phyloP scores from a whole-genome alignment of 345 rosid species.

The Citrus inodora region DNA sequence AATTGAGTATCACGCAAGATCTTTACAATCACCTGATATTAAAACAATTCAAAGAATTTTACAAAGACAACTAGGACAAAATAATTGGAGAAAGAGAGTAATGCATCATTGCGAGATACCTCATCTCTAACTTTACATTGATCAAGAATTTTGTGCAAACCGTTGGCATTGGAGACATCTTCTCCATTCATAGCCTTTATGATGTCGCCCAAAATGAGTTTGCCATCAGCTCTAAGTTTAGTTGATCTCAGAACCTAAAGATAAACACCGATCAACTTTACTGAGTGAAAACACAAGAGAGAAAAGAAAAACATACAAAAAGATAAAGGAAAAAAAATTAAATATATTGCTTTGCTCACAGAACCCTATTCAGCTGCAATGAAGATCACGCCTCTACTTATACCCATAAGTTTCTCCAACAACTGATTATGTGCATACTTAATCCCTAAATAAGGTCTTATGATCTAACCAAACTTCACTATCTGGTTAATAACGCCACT shows the following conservation, averaged over 20 bases:
- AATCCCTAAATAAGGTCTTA: constrained; percentile 87
- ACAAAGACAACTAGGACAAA: background rate
- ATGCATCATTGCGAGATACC: constrained; percentile 30
- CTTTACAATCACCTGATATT: constrained; percentile 47
- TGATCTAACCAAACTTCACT: constrained; percentile 81
- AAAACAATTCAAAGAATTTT: background rate
- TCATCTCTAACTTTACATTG: constrained; percentile 83
- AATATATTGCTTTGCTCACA: constrained; percentile 88
- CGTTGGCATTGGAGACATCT: constrained; percentile 73
- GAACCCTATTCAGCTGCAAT: constrained; percentile 86
- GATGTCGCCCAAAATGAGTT: constrained; percentile 78
- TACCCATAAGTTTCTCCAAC: constrained; percentile 74
- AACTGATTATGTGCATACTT: constrained; percentile 95
- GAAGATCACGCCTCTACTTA: constrained; percentile 79
- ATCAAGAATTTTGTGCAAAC: constrained; percentile 85
- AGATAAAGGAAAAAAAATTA: background rate
- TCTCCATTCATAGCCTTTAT: constrained; percentile 81
- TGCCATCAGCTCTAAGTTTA: constrained; percentile 79
- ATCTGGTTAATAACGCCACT: constrained; percentile 84
- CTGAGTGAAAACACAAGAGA: background rate
- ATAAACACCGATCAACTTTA: constrained; percentile 12
- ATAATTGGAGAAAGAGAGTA: background rate
- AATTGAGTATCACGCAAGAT: constrained; percentile 78
- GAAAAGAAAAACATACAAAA: background rate
- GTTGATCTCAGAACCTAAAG: constrained; percentile 75